Base-by-base conservation (phyloP, 1,284 basidiomycete species). In the Ceratobasidium theobromae region DNA sequence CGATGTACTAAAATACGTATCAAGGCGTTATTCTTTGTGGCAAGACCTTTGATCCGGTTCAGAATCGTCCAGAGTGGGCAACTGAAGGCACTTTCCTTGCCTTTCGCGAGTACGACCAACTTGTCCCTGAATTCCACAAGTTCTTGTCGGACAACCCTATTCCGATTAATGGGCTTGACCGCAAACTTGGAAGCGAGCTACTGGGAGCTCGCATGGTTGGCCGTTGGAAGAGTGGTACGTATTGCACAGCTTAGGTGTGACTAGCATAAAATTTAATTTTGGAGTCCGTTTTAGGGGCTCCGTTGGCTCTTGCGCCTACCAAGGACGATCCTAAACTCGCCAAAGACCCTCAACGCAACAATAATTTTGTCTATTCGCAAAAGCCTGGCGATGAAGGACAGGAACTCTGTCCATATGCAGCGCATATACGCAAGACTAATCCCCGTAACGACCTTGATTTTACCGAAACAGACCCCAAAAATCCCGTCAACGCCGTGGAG, bases 141-240 rank as follows among this genome's bases (percentile, higher is more conserved):
- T 69, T 67, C 53, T 35, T 69, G 43, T 21, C 18, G 6, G 32
- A 54, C 4, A 67, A 69, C 53, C 53, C 68, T 4, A 35, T 67
- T 9, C 52, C 30, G 3, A 23, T 51, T 1, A 23, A 30, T 12
- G 53, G 40, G 14, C 12, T 82, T 16, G 74, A 78, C 2, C 69
- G 68, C 2, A 72, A 79, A 55, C 71, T 81, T 64, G 80, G 80
- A 4, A 79, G 77, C 25, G 82, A 81, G 41, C 74, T 83, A 6
- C 75, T 83, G 11, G 83, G 83, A n/a, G 84, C 84, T 0, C 76
- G 83, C 30, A 72, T 85, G 49, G 73, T 85, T 16, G 84, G 84
- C 1, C 77, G 84, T 3, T 85, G 84, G 84, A 84, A 83, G 79
- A 62, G 58, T 25, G 58, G 58, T 62, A 30, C 3, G 58, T 28